Conservation (phyloP, 495 filamentous ascomycete species). For the Hypoxylon rickii region DNA sequence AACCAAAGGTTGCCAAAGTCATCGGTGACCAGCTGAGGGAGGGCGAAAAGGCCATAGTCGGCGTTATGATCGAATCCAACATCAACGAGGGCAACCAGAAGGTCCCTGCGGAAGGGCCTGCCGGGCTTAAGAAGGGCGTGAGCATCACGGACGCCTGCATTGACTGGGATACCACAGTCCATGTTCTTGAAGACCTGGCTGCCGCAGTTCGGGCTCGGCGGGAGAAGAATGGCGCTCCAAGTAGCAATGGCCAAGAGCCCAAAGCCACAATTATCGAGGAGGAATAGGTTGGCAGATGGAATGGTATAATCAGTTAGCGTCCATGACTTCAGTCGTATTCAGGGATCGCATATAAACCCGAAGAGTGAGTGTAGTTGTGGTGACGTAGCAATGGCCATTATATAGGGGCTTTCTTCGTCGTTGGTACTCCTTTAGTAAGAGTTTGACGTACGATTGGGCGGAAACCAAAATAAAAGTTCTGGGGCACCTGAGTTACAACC, state of each 20-base stretch:
- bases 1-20: slow-evolving; percentile 85
- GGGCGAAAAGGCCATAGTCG: slow-evolving; percentile 87
- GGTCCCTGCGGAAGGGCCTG: slow-evolving; percentile 80
- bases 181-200: slow-evolving; percentile 84
- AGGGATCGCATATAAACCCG: not conserved
- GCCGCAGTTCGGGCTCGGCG: slow-evolving; percentile 80
- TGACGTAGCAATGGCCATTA: too few relatives aligned
- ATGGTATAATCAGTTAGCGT: not conserved
- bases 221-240: slow-evolving; percentile 42
- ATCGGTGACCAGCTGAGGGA: slow-evolving; percentile 83
- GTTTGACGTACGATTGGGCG: too few relatives aligned
- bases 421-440: too few relatives aligned
- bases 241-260: slow-evolving; percentile 33
- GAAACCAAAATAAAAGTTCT: too few relatives aligned
- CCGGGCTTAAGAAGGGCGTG: slow-evolving; percentile 84
- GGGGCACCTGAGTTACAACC: too few relatives aligned
- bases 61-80: slow-evolving; percentile 98
- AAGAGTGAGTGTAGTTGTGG: too few relatives aligned
- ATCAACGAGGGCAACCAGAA: slow-evolving; percentile 96
- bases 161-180: slow-evolving; percentile 86
- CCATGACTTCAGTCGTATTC: not conserved
- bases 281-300: slow-evolving; percentile 37
- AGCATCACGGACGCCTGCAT: slow-evolving; percentile 98
- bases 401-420: too few relatives aligned
- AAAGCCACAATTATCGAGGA: slow-evolving; percentile 50